Base-by-base conservation (phyloP, 306 rosid genomes). In the Medicago lupulina region DNA sequence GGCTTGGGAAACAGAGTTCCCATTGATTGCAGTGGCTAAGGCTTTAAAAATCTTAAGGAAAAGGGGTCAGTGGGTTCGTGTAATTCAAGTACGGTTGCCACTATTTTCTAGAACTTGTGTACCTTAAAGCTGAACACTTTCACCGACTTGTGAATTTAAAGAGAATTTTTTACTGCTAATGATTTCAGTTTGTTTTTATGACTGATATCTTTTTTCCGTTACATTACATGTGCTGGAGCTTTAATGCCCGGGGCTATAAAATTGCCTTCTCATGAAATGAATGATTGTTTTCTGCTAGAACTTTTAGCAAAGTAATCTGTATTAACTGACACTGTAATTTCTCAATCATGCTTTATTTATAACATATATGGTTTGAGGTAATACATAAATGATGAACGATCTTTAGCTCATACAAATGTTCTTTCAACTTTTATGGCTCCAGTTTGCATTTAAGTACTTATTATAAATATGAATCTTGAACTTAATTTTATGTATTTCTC, bases 1-100 rank as follows among this genome's bases (percentile, higher is more conserved):
- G 1, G 97, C 97, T 77, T 92, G 97, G 97, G 99, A 95, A 87
- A 88, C 87, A 17, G 97, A 92, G 85, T 95, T 95, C 77, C 97
- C 99, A 7, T 43, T 92, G 89, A 85, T 95, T 85, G 96, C 97
- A 46, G 93, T 75, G 6, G 84, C 86, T 8, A 92, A 92, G 87
- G 97, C 97, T 81, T 87, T 95, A 83, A 90, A 74, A 76, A 86
- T 92, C 74, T 71, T 92, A 51, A 79, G 88, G 83, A 85, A 79
- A 75, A 86, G 87, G 83, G 65, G 85, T 57, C 96, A 90, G 72
- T 92, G 97, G 97, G 84, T 69, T 74, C 90, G 86, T 21, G 86
- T 88, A 67, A 95, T 90, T 89, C 97, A 90, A 64, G 97, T 95
- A 88, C 18, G 85, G 77, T 44, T 46, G n/a, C 47, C 14, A 34